Base-by-base conservation (phyloP, 306 rosid genomes). In the Cucumis hystrix region DNA sequence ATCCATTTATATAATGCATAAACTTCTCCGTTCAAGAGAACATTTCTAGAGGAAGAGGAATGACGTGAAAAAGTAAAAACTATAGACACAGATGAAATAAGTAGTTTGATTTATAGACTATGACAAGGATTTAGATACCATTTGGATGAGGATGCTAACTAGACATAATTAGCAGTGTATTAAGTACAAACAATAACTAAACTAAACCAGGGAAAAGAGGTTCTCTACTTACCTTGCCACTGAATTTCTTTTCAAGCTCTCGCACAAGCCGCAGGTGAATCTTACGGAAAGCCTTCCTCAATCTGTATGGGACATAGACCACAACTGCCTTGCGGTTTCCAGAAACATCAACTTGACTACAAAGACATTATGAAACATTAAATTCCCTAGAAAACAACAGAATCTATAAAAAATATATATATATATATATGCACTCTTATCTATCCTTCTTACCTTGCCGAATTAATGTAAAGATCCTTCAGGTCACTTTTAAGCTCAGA, bases 211-310 rank as follows among this genome's bases (percentile, higher is more conserved):
- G 30, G 4, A 37, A 56, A 14, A 0, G 30, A 59, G 41, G n/a
- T 8, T 15, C 63, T 67, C 45, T n/a, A 8, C 49, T 21, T 55
- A 93, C 98, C 95, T 93, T 91, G 4, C 98, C 98, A 1, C 98
- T 93, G 69, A 93, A 89, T 72, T 93, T 93, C 84, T 93, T 93
- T 84, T 93, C 98, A 21, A 93, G 96, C 89, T 93, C 98, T 84
- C 98, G 88, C 20, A 91, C 95, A 57, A 93, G 96, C 88, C 86
- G 84, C 61, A 86, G 83, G 77, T 93, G 97, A 66, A 91, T 89
- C 84, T 93, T 93, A 77, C 97, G 82, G 81, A 76, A 93, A 11
- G 91, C 88, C 80, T 93, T 93, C 87, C 98, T 87, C 80, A 93
- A 74, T 79, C 98, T 81, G 73, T 80, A 93, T 15, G 98, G 97